Evolutionary conservation across 192 early-diverging fungal species (phyloP), one percentile per base, ranked within the genome.

Genomic region (Linnemannia schmuckeri): DNA sequence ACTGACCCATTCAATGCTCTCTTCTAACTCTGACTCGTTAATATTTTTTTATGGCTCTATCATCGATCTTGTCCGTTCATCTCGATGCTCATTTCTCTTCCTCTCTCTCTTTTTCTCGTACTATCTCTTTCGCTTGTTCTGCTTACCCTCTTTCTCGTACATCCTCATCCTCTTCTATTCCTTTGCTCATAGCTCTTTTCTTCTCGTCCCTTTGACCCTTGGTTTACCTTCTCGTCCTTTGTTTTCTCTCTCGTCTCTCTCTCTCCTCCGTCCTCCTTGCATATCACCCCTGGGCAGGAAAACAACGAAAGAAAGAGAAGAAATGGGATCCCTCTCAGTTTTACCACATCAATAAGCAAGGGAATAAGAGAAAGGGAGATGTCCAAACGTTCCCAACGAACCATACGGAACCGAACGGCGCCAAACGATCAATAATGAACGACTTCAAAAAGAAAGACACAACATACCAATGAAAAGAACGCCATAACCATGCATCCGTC

Each of bases 171-270:
- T 47, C 37, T 20, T 35, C 70, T 71, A 24, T 42, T 18, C 42
- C 72, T 44, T 73, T 13, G 42, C 47, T 54, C 73, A 49, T 74
- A 47, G 37, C 47, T 52, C 18, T n/a, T 41, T 22, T 79, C 76
- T 22, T 44, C 20, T 20, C 47, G 3, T n/a, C 24, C 49, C 54
- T 42, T 20, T 37, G 3, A 15, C 38, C 49, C 54, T 42, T 55
- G 5, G 41, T 49, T 76, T 27, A 66, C 30, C 30, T 61, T 22
- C 30, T 46, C 76, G 44, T 30, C 27, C n/a, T 18, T 24, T 30
- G 17, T 70, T 70, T 17, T 49, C 10, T 63, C 54, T 55, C 54
- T 20, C 57, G 9, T 70, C 77, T 0, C 54, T 72, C 69, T 72
- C 49, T 71, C 68, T 35, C 10, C 33, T 77, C 27, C 42, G 17